Conservation (phyloP, 306 rosid genomes). For the Arachis hypogaea region DNA sequence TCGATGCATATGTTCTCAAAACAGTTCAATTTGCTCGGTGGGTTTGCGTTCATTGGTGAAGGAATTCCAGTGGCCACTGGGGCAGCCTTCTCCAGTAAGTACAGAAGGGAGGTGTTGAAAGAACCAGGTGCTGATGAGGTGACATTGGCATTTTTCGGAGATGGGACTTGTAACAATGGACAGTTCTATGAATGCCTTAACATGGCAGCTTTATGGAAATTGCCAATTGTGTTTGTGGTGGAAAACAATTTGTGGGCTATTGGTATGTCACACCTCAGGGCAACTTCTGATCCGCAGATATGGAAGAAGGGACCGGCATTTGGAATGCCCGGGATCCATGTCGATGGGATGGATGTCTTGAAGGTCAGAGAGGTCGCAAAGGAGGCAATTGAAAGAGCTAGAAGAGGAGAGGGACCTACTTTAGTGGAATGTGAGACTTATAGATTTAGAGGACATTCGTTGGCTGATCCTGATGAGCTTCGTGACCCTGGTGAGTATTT, state of each 20-base stretch:
- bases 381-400: constrained; percentile 91
- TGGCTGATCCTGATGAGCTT: constrained; percentile 99
- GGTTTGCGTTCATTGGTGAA: constrained; percentile 98
- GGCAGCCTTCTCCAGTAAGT: constrained; percentile 85
- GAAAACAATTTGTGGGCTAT: constrained; percentile 99
- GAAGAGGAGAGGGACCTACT: constrained; percentile 98
- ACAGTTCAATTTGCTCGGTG: constrained; percentile 86
- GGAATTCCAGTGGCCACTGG: constrained; percentile 98
- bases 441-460: constrained; percentile 96
- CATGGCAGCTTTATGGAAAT: constrained; percentile 98
- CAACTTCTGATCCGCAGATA: constrained; percentile 97
- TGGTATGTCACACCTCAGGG: constrained; percentile 96
- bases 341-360: constrained; percentile 98
- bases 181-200: constrained; percentile 97
- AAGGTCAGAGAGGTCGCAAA: constrained; percentile 97
- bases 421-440: constrained; percentile 97
- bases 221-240: constrained; percentile 95
- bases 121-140: constrained; percentile 74
- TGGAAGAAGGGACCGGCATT: constrained; percentile 99
- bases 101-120: constrained; percentile 83
- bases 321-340: constrained; percentile 99
- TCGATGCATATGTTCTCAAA: constrained; percentile 99
- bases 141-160: constrained; percentile 90
- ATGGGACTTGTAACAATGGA: constrained; percentile 94
- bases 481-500: constrained; percentile 92